Conservation (phyloP, 2,329 filamentous ascomycete species). For the Teratosphaeria destructans region DNA sequence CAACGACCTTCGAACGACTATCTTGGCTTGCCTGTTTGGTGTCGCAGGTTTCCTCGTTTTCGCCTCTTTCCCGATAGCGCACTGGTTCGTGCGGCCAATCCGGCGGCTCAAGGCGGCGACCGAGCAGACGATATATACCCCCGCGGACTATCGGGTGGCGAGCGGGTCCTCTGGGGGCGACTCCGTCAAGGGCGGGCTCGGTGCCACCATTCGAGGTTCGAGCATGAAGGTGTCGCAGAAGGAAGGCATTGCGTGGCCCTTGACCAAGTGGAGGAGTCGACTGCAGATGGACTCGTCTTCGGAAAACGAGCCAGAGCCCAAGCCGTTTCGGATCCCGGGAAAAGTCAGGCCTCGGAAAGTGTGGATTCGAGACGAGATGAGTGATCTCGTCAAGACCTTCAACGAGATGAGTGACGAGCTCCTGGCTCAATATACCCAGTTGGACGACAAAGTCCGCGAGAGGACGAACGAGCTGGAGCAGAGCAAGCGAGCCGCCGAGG, state of each 20-base stretch:
- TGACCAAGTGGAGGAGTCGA: slow-evolving; percentile 16
- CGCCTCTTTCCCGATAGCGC: slow-evolving; percentile 66
- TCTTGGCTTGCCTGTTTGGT: slow-evolving; percentile 76
- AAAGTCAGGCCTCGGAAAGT: slow-evolving; percentile 70
- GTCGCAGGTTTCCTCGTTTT: slow-evolving; percentile 61
- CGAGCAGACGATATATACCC: slow-evolving; percentile 58
- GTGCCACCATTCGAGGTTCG: slow-evolving; percentile 38
- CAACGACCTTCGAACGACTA: slow-evolving; percentile 61
- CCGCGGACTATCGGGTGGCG: slow-evolving; percentile 36
- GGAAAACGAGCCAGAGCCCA: slow-evolving; percentile 30
- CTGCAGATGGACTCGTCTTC: slow-evolving; percentile 20
- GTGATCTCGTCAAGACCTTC: slow-evolving; percentile 73
- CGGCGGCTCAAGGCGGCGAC: slow-evolving; percentile 65
- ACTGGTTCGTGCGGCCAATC: slow-evolving; percentile 73
- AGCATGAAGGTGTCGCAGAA: slow-evolving; percentile 13
- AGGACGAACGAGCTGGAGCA: slow-evolving; percentile 76
- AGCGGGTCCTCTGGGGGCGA: slow-evolving; percentile 31
- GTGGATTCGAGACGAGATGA: slow-evolving; percentile 70
- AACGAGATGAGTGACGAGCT: slow-evolving; percentile 92
- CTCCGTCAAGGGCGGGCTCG: slow-evolving; percentile 10
- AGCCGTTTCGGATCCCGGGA: slow-evolving; percentile 71
- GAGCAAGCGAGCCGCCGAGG: slow-evolving; percentile 83
- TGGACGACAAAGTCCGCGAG: slow-evolving; percentile 76
- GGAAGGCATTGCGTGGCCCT: slow-evolving; percentile 12
- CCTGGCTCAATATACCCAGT: slow-evolving; percentile 69